Base-by-base conservation (phyloP, 2,329 filamentous ascomycete genomes). In the Hypoxylon sp. region DNA sequence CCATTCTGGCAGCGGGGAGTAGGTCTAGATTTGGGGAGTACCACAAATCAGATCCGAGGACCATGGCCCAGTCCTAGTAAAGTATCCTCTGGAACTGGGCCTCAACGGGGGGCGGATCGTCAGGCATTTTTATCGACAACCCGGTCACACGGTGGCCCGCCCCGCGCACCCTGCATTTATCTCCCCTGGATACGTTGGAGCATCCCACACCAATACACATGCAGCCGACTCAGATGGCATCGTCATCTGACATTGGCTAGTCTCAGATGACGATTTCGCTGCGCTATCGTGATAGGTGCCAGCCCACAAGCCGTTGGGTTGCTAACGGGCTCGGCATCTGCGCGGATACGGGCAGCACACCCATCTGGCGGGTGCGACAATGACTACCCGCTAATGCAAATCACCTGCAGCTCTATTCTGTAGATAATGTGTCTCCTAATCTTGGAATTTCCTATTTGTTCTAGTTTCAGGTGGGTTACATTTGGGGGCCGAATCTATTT, bases 241-340 rank as follows among this genome's bases (percentile, higher is more conserved):
- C 69, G 62, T 72, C 69, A 72, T 72, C 64, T 70, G 64, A 73
- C 68, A 70, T 70, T 70, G 62, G 70, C 47, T 63, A 34, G 48
- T 61, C 56, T 61, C 60, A 67, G 63, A 67, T 67, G 61, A 61
- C 54, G 62, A 60, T 60, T 64, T 58, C 41, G 48, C 39, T 59
- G 59, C 61, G 52, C 29, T 51, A 60, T 63, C 64, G 61, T 67
- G 67, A 65, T 66, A 68, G 63, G 67, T 72, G 67, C 65, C 65
- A 67, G 48, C 53, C 66, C 51, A 70, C 53, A 61, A 46, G 23
- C 34, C 51, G 69, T 69, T 70, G 69, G 69, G 63, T 63, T 69
- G 63, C 52, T 32, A 67, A 60, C 66, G 3, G 61, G 58, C 69
- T 61, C 62, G 65, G 65, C 67, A 69, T 64, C 50, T 70, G 29